Percentiles rank a stretch among this genome's conserved stretches.
Conservation (phyloP, 306 rosid genomes). For the Fagus sylvatica region DNA sequence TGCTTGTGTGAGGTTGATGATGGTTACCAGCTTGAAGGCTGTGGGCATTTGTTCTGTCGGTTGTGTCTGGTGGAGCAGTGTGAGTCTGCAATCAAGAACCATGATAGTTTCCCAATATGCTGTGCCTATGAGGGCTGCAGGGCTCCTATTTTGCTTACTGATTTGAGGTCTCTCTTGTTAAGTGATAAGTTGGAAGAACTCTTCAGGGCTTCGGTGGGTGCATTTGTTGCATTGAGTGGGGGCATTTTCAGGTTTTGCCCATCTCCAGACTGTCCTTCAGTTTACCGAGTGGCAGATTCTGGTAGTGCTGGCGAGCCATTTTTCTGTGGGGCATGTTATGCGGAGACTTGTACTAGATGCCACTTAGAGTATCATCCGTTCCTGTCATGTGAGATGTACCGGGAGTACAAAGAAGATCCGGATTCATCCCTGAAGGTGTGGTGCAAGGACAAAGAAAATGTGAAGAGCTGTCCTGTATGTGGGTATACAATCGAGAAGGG, state of each 20-base stretch:
- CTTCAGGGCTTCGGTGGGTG: constrained; percentile 80
- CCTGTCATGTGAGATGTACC: constrained; percentile 70
- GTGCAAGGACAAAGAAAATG: constrained; percentile 77
- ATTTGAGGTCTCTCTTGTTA: constrained; percentile 56
- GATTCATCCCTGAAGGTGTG: constrained; percentile 79
- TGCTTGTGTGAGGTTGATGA: constrained; percentile 92
- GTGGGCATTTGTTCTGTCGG: constrained; percentile 68
- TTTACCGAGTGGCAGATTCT: constrained; percentile 64
- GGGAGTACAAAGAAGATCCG: constrained; percentile 78
- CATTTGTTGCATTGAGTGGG: constrained; percentile 60
- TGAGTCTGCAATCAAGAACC: constrained; percentile 77
- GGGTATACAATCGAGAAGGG: constrained; percentile 72
- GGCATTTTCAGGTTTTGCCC: constrained; percentile 83
- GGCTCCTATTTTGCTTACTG: constrained; percentile 52
- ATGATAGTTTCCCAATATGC: constrained; percentile 68
- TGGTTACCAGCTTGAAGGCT: constrained; percentile 69
- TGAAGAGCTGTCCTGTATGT: constrained; percentile 70
- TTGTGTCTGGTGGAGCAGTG: constrained; percentile 78
- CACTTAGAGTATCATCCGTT: constrained; percentile 86
- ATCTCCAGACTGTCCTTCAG: constrained; percentile 85
- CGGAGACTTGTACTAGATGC: constrained; percentile 82
- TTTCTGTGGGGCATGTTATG: constrained; percentile 79
- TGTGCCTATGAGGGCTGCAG: constrained; percentile 60
- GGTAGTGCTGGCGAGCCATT: constrained; percentile 56
- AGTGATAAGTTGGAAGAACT: constrained; percentile 81